phyloP scores from a whole-genome alignment of 768 basidiomycete species.

The Pisolithus marmoratus region DNA sequence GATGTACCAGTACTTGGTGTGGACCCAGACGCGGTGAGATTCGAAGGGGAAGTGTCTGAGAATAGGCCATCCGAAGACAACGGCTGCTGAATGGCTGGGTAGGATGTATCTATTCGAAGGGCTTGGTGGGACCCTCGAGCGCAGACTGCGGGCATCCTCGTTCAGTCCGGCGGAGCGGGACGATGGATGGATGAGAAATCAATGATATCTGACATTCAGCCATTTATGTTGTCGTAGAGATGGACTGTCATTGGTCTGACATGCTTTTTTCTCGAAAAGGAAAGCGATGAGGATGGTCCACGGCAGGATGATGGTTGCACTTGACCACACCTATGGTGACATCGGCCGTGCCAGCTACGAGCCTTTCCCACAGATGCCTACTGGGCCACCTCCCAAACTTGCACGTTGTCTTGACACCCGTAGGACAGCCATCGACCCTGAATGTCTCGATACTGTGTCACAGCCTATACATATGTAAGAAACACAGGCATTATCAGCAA shows the following conservation, averaged over 20 bases:
- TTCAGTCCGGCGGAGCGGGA: background rate
- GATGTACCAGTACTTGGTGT: constrained; percentile 27
- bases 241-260: background rate
- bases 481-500: too few relatives aligned
- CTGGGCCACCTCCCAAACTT: background rate
- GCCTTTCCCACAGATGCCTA: constrained; percentile 3
- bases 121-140: background rate
- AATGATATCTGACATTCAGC: background rate
- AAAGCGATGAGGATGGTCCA: background rate
- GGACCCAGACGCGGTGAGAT: constrained; percentile 11
- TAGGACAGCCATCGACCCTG: background rate
- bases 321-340: background rate
- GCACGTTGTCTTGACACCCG: background rate
- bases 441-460: background rate
- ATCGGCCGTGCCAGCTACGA: constrained; percentile 4
- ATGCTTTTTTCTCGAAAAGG: constrained; percentile 1
- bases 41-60: background rate
- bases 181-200: background rate
- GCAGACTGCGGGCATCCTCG: background rate
- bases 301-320: too few relatives aligned
- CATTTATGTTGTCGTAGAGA: background rate
- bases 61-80: too few relatives aligned
- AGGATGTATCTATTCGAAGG: too few relatives aligned
- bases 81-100: too few relatives aligned
- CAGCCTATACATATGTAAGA: too few relatives aligned